A percentile compares a stretch with the other conserved stretches of the same genome.
phyloP scores from a whole-genome alignment of 2,329 filamentous ascomycete species.

The Exophiala viscosa region DNA sequence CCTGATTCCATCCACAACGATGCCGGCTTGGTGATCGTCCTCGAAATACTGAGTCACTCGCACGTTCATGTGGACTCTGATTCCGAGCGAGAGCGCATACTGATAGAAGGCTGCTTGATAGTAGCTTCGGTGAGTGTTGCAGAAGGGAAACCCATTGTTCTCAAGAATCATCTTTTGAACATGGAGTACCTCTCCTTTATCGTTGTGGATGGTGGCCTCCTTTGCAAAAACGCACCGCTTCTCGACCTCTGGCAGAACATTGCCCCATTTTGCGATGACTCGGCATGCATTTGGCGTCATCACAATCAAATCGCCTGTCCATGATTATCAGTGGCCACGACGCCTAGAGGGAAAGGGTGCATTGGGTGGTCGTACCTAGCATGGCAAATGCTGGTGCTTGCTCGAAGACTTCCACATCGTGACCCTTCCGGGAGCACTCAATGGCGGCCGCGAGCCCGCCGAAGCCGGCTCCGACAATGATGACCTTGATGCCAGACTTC shows the following conservation, averaged over 20 bases:
- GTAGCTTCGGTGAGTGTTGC: neutral
- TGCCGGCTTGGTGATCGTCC: neutral
- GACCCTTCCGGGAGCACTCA: neutral
- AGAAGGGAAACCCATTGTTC: neutral
- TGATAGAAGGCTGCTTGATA: neutral
- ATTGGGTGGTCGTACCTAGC: neutral
- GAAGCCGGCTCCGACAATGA: constrained; percentile 24
- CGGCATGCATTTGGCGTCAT: neutral
- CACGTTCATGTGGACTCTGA: neutral
- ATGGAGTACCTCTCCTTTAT: neutral
- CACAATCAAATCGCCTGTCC: neutral
- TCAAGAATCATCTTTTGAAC: neutral
- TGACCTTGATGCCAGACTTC: constrained; percentile 1
- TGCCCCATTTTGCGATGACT: neutral
- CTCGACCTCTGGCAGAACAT: neutral
- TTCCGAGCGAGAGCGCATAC: neutral
- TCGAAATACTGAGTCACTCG: neutral
- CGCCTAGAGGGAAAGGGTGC: neutral
- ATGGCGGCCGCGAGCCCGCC: constrained; percentile 12
- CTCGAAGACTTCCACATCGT: neutral
- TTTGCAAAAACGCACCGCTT: neutral
- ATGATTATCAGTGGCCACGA: neutral
- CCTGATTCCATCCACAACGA: neutral
- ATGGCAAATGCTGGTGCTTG: neutral
- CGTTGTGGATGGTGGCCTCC: neutral